These are phyloP conservation scores for Magnusiomyces fungicola DNA, from an alignment of 1,139 yeast genomes.

Conservation along the genomic window DNA sequence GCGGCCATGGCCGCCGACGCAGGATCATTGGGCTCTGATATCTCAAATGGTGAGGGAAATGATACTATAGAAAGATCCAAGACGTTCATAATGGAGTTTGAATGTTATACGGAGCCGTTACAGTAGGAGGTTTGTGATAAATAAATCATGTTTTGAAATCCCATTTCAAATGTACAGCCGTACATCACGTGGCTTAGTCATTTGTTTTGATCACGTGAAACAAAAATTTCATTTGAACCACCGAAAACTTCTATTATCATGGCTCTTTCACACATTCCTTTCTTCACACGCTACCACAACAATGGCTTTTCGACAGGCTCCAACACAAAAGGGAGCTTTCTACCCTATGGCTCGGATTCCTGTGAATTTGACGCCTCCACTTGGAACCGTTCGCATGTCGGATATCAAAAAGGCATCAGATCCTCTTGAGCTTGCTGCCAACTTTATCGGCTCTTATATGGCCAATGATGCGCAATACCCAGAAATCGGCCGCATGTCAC, in stretches of 20 bases:
- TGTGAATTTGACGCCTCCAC: neutral
- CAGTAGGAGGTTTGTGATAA: no score
- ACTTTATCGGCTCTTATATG: conserved; percentile 31
- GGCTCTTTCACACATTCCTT: neutral
- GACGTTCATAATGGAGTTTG: no score
- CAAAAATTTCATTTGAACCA: neutral
- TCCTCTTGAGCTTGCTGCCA: conserved; percentile 32
- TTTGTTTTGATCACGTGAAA: neutral
- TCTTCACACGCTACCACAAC: neutral
- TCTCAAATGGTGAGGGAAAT: no score
- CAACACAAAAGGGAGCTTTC: neutral
- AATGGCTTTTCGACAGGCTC: neutral
- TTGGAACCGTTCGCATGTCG: conserved; percentile 12
- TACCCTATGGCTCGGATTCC: conserved; percentile 1
- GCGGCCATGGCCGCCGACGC: no score
- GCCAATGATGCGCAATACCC: conserved; percentile 34
- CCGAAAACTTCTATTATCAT: neutral
- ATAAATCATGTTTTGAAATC: no score
- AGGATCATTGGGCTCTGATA: no score
- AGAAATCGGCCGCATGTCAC: conserved; percentile 32
- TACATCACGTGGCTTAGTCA: no score
- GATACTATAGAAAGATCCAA: no score
- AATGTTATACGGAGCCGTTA: no score
- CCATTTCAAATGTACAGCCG: no score
- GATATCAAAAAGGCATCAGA: conserved; percentile 14